These are phyloP conservation scores for Perkinsela sp. DNA, from an alignment of 208 protist species.

Conservation along the genomic window DNA sequence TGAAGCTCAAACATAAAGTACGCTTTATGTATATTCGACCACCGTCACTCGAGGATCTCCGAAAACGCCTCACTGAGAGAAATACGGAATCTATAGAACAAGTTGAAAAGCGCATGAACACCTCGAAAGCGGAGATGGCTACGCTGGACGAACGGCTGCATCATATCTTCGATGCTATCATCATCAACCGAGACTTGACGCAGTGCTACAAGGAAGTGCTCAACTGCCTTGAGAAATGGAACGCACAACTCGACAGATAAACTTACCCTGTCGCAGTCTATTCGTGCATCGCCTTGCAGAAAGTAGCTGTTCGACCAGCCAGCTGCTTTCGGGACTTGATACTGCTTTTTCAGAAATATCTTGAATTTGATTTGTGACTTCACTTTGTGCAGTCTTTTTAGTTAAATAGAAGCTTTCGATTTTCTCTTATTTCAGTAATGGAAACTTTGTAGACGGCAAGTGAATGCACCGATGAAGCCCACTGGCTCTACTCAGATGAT, in stretches of 20 bases:
- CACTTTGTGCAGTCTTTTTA: too few species aligned
- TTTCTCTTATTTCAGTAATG: too few species aligned
- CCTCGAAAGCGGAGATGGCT: slow-evolving; percentile 4
- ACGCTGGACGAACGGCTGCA: neutral
- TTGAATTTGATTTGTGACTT: too few species aligned
- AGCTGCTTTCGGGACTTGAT: too few species aligned
- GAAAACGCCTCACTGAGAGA: slow-evolving; percentile 2
- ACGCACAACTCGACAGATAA: neutral
- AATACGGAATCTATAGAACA: slow-evolving; percentile 7
- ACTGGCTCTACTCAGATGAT: too few species aligned
- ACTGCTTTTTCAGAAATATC: too few species aligned
- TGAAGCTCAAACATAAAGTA: slow-evolving; percentile 2
- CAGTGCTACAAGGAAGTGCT: neutral
- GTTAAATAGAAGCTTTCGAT: too few species aligned
- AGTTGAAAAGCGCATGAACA: slow-evolving; percentile 6
- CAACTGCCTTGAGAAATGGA: neutral
- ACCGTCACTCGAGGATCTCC: slow-evolving; percentile 5
- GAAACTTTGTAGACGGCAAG: too few species aligned
- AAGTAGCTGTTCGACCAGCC: too few species aligned
- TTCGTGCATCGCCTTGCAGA: too few species aligned
- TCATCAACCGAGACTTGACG: neutral
- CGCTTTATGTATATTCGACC: slow-evolving; percentile 7
- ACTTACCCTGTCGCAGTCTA: neutral
- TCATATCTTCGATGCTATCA: neutral
- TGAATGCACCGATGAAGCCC: too few species aligned